Conservation (phyloP, 768 basidiomycete genomes). For the Xerocomellus intermedius region DNA sequence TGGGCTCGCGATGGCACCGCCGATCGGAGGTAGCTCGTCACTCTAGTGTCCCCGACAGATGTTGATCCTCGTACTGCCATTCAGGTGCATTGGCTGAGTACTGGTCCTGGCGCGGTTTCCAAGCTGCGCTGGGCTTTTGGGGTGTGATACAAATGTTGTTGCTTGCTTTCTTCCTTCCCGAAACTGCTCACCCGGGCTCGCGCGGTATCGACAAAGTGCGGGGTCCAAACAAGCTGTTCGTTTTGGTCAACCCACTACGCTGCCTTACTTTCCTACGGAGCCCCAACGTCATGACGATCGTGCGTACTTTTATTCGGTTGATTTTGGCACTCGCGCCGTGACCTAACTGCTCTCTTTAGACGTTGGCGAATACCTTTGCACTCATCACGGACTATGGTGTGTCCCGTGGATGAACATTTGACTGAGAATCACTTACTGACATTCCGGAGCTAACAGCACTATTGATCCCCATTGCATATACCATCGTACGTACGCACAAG, state of each 20-base stretch:
- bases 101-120: slow-evolving; percentile 64
- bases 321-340: background rate
- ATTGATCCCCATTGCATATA: slow-evolving; percentile 61
- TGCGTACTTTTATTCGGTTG: slow-evolving; percentile 31
- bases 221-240: slow-evolving; percentile 26
- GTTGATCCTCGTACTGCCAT: background rate
- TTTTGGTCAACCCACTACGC: slow-evolving; percentile 58
- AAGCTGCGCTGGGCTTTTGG: slow-evolving; percentile 42
- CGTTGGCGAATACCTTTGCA: slow-evolving; percentile 36
- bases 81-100: slow-evolving; percentile 53
- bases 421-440: background rate
- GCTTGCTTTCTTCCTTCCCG: slow-evolving; percentile 51
- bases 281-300: slow-evolving; percentile 55
- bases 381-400: slow-evolving; percentile 31
- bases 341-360: slow-evolving; percentile 30
- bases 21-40: slow-evolving; percentile 45
- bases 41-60: background rate
- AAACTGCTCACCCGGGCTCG: slow-evolving; percentile 61
- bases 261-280: slow-evolving; percentile 52
- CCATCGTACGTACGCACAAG: slow-evolving; percentile 45
- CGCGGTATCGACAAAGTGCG: slow-evolving; percentile 50
- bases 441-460: slow-evolving; percentile 30
- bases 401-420: slow-evolving; percentile 21
- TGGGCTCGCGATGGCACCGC: slow-evolving; percentile 60
- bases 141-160: slow-evolving; percentile 40